These are phyloP conservation scores for Rickenella mellea DNA, from an alignment of 768 basidiomycete genomes.

Conservation along the genomic window DNA sequence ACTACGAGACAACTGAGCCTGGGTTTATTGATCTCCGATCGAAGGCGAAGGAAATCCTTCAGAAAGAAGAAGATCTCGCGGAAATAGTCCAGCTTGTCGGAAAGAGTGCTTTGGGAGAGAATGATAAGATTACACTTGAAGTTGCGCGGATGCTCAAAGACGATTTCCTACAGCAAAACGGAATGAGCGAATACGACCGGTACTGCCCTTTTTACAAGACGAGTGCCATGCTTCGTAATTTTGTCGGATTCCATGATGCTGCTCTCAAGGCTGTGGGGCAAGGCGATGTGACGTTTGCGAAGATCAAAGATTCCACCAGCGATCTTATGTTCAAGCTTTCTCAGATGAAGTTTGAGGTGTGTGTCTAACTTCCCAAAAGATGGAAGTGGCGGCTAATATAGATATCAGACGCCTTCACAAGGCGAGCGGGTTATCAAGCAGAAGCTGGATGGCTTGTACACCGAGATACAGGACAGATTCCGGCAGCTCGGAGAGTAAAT, in stretches of 20 bases:
- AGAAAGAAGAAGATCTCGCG: conserved; percentile 97
- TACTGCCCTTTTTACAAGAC: conserved; percentile 99
- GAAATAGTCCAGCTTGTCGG: conserved; percentile 99
- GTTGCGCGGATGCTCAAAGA: conserved; percentile 97
- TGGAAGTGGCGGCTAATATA: conserved; percentile 4
- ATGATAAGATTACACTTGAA: conserved; percentile 96
- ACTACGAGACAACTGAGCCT: conserved; percentile 84
- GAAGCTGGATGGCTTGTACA: conserved; percentile 72
- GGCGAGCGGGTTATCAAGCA: conserved; percentile 76
- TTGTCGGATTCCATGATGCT: conserved; percentile 89
- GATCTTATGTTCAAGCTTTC: conserved; percentile 97
- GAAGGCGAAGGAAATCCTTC: conserved; percentile 91
- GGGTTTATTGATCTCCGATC: conserved; percentile 94
- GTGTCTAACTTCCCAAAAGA: conserved; percentile 11
- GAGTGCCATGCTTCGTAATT: conserved; percentile 88
- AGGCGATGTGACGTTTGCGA: conserved; percentile 74
- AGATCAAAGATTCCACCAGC: conserved; percentile 76
- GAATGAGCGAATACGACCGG: conserved; percentile 95
- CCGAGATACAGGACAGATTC: conserved; percentile 91
- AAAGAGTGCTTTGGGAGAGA: conserved; percentile 94
- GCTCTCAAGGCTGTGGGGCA: conserved; percentile 79
- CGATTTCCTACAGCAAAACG: conserved; percentile 96
- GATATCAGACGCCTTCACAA: conserved; percentile 74
- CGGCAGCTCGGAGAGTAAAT: conserved; percentile 70
- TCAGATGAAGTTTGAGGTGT: conserved; percentile 97